phyloP scores from a whole-genome alignment of 1,284 basidiomycete genomes.

The Violaceomyces palustris region DNA sequence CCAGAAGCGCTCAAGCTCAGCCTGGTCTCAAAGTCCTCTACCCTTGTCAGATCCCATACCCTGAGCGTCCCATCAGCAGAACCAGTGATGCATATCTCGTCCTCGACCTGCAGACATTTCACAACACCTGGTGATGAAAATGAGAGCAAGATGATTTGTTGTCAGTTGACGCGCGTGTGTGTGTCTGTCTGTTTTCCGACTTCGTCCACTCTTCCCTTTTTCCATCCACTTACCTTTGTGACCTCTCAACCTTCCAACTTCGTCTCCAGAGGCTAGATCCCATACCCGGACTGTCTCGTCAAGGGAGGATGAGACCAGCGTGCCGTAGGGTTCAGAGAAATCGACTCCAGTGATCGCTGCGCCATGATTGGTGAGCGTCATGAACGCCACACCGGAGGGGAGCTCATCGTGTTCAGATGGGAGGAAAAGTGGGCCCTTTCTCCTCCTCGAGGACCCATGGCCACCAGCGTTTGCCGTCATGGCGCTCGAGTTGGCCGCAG shows the following conservation, averaged over 20 bases:
- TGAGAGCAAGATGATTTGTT: too few relatives aligned
- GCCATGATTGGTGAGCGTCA: conserved; percentile 78
- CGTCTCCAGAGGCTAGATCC: conserved; percentile 67
- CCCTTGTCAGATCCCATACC: conserved; percentile 48
- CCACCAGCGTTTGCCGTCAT: conserved; percentile 11
- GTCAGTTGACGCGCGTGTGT: too few relatives aligned
- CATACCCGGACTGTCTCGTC: conserved; percentile 68
- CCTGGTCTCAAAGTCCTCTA: conserved; percentile 44
- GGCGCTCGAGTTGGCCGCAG: conserved; percentile 28
- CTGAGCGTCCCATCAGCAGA: conserved; percentile 74
- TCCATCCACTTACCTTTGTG: conserved; percentile 36
- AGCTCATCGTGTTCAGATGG: conserved; percentile 96
- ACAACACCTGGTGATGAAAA: too few relatives aligned
- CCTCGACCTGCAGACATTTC: conserved; percentile 89
- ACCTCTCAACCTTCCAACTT: conserved; percentile 46
- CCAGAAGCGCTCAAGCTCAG: conserved; percentile 33
- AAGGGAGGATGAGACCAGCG: conserved; percentile 70
- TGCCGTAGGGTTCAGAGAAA: conserved; percentile 94
- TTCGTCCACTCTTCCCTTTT: too few relatives aligned
- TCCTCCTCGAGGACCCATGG: conserved; percentile 30
- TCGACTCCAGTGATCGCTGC: conserved; percentile 83
- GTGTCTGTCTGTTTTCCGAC: too few relatives aligned
- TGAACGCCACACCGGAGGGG: conserved; percentile 89
- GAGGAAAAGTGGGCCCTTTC: conserved; percentile 71
- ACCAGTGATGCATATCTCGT: conserved; percentile 83